Percentiles rank a stretch among this genome's conserved stretches.
Evolutionary conservation across 2,329 filamentous ascomycete genomes (phyloP).

Genomic region (Samsoniella hepiali): DNA sequence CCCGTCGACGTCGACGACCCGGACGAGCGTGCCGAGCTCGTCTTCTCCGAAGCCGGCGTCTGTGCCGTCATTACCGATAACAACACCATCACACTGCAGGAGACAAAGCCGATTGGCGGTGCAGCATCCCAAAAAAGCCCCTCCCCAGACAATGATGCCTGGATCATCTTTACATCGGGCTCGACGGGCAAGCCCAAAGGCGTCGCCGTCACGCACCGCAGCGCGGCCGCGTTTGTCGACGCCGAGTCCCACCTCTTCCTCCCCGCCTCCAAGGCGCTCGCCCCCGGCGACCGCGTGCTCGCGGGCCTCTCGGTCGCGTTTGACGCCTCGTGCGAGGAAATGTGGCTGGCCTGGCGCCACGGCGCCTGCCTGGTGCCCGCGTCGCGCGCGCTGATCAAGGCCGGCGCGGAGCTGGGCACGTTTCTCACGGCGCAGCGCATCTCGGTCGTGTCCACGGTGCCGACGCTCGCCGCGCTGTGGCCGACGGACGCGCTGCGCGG

Average conservation of each 20-base stretch:
- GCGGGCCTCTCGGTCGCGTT: constrained; percentile 25
- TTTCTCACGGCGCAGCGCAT: constrained; percentile 24
- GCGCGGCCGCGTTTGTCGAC: constrained; percentile 26
- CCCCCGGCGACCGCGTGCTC: constrained; percentile 25
- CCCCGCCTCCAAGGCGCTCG: constrained; percentile 21
- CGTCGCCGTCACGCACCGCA: constrained; percentile 25
- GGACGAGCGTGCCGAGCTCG: constrained; percentile 23
- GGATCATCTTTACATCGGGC: constrained; percentile 26
- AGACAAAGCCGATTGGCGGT: constrained; percentile 1
- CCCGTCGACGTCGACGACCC: constrained; percentile 26
- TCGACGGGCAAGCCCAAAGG: constrained; percentile 25
- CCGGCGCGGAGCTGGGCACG: constrained; percentile 23
- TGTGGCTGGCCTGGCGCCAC: constrained; percentile 26
- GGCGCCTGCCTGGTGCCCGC: constrained; percentile 25
- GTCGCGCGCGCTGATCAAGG: constrained; percentile 23
- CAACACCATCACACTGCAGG: constrained; percentile 19
- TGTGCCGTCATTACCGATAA: constrained; percentile 22
- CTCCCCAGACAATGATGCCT: constrained; percentile 22
- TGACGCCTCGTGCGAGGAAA: constrained; percentile 26
- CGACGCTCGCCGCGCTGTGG: constrained; percentile 25
- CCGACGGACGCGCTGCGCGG: constrained; percentile 23
- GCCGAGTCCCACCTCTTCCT: constrained; percentile 24
- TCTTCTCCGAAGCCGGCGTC: constrained; percentile 23
- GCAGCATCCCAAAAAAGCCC: constrained; percentile 9
- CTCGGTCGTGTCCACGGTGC: constrained; percentile 25